These are phyloP conservation scores for Umbelopsis vinacea DNA, from an alignment of 192 early-diverging fungal genomes.

Conservation along the genomic window DNA sequence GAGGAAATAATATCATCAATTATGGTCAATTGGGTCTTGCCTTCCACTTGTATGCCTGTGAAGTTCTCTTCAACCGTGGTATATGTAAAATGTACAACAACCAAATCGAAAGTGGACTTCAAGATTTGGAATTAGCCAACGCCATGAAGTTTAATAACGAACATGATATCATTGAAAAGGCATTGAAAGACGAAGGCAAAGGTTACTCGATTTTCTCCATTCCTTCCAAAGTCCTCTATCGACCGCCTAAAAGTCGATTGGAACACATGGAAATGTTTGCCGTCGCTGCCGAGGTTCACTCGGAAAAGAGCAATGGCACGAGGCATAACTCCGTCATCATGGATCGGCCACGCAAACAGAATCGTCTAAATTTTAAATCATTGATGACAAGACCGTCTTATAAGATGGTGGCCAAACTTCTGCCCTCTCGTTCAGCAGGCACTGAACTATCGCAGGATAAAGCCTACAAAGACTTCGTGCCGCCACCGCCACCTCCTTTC, in stretches of 20 bases:
- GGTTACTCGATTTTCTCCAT: constrained; percentile 81
- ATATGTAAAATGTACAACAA: constrained; percentile 80
- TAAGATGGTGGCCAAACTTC: neutral
- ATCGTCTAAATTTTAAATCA: constrained; percentile 5
- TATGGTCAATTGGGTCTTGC: constrained; percentile 94
- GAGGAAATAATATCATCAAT: constrained; percentile 89
- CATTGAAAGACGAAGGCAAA: constrained; percentile 58
- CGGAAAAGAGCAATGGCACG: constrained; percentile 6
- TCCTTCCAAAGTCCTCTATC: constrained; percentile 77
- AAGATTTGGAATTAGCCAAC: constrained; percentile 74
- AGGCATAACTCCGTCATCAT: constrained; percentile 5
- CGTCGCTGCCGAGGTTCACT: constrained; percentile 53
- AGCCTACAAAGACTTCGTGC: neutral
- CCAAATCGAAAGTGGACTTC: constrained; percentile 68
- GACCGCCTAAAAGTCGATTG: constrained; percentile 83
- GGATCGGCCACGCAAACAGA: neutral
- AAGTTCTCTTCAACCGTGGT: constrained; percentile 91
- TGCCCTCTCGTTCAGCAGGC: constrained; percentile 16
- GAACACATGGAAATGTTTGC: constrained; percentile 67
- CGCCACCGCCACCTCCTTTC: constrained; percentile 2
- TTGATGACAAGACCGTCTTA: constrained; percentile 2
- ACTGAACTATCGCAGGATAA: constrained; percentile 8
- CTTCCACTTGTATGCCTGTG: constrained; percentile 87
- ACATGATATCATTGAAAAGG: constrained; percentile 72
- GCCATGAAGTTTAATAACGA: constrained; percentile 66